Evolutionary conservation across 1,139 yeast species (phyloP).

Genomic region (Yueomyces sp.): DNA sequence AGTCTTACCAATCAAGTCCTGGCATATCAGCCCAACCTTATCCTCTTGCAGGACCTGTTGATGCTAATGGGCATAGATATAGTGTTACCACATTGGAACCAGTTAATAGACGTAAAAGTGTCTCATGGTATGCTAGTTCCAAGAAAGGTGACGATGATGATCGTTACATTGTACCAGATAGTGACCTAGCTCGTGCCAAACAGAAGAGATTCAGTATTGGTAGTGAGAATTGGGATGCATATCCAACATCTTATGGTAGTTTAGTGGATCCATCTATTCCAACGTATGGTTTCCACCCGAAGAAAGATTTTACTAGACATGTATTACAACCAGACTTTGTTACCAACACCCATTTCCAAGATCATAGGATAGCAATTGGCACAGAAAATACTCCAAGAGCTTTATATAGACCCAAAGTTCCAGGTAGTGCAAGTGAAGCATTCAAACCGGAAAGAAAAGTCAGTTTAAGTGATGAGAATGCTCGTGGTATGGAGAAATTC

Average conservation of each 20-base stretch:
- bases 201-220: conserved; percentile 3
- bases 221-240: conserved; percentile 2
- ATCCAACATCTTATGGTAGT: conserved; percentile 7
- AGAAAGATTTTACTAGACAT: neutral
- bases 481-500: neutral
- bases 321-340: neutral
- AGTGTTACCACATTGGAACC: neutral
- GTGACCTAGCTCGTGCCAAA: neutral
- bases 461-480: neutral
- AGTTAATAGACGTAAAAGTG: neutral
- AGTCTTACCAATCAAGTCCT: no score
- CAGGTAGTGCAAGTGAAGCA: neutral
- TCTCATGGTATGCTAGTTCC: neutral
- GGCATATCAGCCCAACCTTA: no score
- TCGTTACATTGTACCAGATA: neutral
- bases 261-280: conserved; percentile 12
- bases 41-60: neutral
- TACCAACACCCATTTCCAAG: neutral
- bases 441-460: neutral
- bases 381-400: neutral
- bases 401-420: neutral
- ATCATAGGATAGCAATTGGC: conserved; percentile 1
- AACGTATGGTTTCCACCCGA: conserved; percentile 9
- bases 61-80: neutral
- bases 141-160: neutral